Evolutionary conservation across 768 basidiomycete species (phyloP).

Genomic region (Coprinopsis cinerea): DNA sequence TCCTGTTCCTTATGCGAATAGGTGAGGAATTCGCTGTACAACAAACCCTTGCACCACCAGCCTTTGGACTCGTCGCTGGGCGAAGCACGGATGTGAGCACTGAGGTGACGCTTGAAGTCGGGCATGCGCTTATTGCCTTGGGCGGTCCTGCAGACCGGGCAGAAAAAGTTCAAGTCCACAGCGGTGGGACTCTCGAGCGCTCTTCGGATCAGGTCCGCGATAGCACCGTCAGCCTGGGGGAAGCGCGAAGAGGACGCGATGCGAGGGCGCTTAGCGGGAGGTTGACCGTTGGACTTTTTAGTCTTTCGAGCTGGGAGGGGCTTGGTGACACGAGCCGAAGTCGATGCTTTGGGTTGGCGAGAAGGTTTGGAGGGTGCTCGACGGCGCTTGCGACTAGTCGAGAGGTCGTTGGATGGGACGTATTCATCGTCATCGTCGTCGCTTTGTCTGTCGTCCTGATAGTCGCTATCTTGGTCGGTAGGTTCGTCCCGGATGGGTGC

Average conservation of each 20-base stretch:
- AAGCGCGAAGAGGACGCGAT: conserved; percentile 36
- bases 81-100: conserved; percentile 45
- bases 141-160: conserved; percentile 37
- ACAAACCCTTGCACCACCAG: conserved; percentile 38
- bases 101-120: conserved; percentile 55
- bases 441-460: conserved; percentile 30
- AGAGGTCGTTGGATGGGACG: conserved; percentile 27
- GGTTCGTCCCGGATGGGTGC: background rate
- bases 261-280: conserved; percentile 2
- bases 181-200: conserved; percentile 15
- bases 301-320: no score
- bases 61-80: conserved; percentile 29
- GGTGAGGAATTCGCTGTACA: conserved; percentile 12
- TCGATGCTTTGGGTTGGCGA: background rate
- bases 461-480: conserved; percentile 19
- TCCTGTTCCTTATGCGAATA: conserved; percentile 2
- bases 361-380: background rate
- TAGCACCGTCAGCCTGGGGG: conserved; percentile 29
- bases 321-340: background rate
- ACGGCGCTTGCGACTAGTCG: background rate
- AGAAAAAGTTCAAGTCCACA: conserved; percentile 27
- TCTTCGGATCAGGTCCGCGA: conserved; percentile 15
- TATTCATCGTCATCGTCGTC: conserved; percentile 42
- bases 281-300: background rate
- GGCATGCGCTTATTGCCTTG: conserved; percentile 47